Conservation (phyloP, 768 basidiomycete genomes). For the Austroboletus eburneus region DNA sequence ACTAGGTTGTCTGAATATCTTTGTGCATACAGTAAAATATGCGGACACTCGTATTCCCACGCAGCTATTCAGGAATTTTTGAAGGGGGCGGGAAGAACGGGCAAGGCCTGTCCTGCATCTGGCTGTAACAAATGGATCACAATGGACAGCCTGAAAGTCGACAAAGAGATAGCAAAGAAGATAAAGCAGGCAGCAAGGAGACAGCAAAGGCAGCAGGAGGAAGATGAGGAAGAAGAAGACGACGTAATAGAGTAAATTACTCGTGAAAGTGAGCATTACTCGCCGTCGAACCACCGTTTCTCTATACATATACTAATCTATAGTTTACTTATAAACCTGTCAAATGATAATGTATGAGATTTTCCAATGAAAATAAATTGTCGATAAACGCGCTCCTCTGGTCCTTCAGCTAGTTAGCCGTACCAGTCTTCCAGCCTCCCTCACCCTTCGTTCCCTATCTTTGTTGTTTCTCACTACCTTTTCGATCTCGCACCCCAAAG, state of each 20-base stretch:
- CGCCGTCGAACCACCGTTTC: neutral
- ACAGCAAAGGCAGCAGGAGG: conserved; percentile 38
- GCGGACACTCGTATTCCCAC: conserved; percentile 80
- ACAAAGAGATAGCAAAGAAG: conserved; percentile 59
- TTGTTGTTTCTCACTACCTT: conserved; percentile 58
- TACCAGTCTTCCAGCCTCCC: conserved; percentile 59
- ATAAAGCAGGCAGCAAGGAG: conserved; percentile 58
- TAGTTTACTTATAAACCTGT: no score
- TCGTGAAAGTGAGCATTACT: conserved; percentile 8
- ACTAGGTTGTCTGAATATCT: conserved; percentile 3
- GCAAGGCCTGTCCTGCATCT: conserved; percentile 60
- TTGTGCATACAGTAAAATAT: conserved; percentile 45
- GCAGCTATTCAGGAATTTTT: conserved; percentile 68
- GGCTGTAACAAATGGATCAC: conserved; percentile 65
- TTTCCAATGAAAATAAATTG: no score
- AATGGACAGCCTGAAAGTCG: conserved; percentile 44
- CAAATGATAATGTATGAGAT: no score
- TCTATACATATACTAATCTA: no score
- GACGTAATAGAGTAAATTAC: conserved; percentile 52
- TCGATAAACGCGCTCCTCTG: neutral
- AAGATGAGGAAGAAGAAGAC: conserved; percentile 37
- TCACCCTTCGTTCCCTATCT: conserved; percentile 61
- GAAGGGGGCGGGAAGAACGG: conserved; percentile 26
- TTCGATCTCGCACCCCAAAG: conserved; percentile 87
- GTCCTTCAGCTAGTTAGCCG: conserved; percentile 21